phyloP scores from a whole-genome alignment of 2,329 filamentous ascomycete species.

The Zymoseptoria crescenta region DNA sequence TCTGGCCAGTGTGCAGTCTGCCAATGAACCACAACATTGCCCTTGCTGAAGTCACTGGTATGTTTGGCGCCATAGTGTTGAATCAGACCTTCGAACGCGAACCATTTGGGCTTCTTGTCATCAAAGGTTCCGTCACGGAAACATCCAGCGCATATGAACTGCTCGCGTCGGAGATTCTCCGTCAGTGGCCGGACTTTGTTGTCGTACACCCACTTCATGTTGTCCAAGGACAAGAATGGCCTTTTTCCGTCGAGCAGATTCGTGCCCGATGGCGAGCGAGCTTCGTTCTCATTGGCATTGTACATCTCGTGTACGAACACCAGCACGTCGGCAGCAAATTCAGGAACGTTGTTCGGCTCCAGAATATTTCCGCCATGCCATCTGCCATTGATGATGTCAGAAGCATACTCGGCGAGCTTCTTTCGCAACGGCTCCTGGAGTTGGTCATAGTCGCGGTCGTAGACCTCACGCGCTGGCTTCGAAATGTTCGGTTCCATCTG shows the following conservation, averaged over 20 bases:
- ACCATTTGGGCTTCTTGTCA: slow-evolving; percentile 56
- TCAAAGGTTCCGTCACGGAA: slow-evolving; percentile 57
- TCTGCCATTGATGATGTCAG: slow-evolving; percentile 57
- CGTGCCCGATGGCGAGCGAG: slow-evolving; percentile 14
- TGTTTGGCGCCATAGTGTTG: slow-evolving; percentile 83
- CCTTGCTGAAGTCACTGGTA: slow-evolving; percentile 59
- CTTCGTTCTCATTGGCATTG: slow-evolving; percentile 33
- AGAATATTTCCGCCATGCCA: slow-evolving; percentile 60
- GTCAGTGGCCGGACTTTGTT: slow-evolving; percentile 65
- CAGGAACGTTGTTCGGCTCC: slow-evolving; percentile 54
- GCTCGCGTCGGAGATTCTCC: slow-evolving; percentile 57
- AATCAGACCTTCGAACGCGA: slow-evolving; percentile 69
- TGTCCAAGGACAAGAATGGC: slow-evolving; percentile 58
- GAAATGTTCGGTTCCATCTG: slow-evolving; percentile 42
- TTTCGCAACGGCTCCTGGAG: slow-evolving; percentile 59
- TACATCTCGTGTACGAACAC: slow-evolving; percentile 48
- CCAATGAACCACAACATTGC: slow-evolving; percentile 70
- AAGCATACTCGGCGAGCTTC: slow-evolving; percentile 58
- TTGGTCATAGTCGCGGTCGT: slow-evolving; percentile 64
- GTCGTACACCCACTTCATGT: slow-evolving; percentile 82
- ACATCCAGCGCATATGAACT: slow-evolving; percentile 62
- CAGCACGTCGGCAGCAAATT: slow-evolving; percentile 65
- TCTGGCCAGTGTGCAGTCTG: slow-evolving; percentile 69
- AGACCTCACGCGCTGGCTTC: slow-evolving; percentile 49
- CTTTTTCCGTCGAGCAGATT: background rate